These are phyloP conservation scores for Euphorbia tirucalli DNA, from an alignment of 345 rosid species.

Conservation along the genomic window DNA sequence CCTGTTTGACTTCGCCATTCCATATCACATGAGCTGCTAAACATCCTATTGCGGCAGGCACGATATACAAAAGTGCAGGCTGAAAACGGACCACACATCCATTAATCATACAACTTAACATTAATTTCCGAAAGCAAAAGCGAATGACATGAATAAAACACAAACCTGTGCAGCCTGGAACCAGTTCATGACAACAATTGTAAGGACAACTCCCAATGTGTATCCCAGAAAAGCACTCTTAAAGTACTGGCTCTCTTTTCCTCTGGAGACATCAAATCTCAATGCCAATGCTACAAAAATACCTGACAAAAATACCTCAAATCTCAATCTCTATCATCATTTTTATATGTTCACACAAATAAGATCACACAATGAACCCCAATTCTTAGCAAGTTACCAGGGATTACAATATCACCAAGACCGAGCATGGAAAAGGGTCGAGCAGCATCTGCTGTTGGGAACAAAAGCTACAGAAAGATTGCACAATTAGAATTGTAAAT, in stretches of 20 bases:
- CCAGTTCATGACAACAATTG: conserved; percentile 98
- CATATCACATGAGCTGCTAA: conserved; percentile 84
- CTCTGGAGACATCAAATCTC: conserved; percentile 93
- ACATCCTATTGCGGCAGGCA: conserved; percentile 88
- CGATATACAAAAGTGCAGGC: conserved; percentile 98
- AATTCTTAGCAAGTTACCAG: conserved; percentile 51
- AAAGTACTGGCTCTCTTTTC: conserved; percentile 76
- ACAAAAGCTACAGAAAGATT: conserved; percentile 60
- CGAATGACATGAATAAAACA: background rate
- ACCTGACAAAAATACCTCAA: conserved; percentile 39
- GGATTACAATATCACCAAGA: conserved; percentile 98
- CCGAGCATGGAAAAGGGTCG: conserved; percentile 99
- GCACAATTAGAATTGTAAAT: background rate
- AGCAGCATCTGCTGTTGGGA: conserved; percentile 72
- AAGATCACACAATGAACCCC: background rate
- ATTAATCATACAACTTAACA: background rate
- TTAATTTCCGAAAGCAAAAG: background rate
- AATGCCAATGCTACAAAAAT: conserved; percentile 95
- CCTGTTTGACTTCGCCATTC: conserved; percentile 96
- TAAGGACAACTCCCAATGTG: conserved; percentile 65
- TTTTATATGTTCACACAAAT: background rate
- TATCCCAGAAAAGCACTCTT: conserved; percentile 95
- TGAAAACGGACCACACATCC: conserved; percentile 28
- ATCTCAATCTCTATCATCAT: background rate
- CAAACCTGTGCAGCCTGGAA: conserved; percentile 99